These are phyloP conservation scores for Fraxinus americana DNA, from an alignment of 257 asterid species.

Conservation along the genomic window DNA sequence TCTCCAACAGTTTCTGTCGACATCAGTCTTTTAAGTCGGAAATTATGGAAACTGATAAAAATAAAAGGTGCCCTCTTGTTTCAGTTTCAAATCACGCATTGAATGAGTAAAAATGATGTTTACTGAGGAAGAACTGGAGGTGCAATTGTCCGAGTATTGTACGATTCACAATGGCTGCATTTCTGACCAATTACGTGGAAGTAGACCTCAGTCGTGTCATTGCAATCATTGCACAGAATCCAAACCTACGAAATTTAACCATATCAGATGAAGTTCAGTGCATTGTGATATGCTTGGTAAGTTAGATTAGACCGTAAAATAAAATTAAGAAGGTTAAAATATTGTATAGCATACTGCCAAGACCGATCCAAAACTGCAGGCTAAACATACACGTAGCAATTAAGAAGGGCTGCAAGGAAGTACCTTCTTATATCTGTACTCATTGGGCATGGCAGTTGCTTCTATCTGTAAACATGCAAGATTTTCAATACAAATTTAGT, in stretches of 20 bases:
- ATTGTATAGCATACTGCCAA: background rate
- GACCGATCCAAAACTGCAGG: background rate
- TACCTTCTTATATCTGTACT: slow-evolving; percentile 86
- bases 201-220: slow-evolving; percentile 82
- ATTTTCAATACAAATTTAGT: background rate
- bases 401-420: slow-evolving; percentile 11
- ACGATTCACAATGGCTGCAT: slow-evolving; percentile 86
- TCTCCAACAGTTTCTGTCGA: background rate
- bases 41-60: background rate
- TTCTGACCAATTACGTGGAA: slow-evolving; percentile 91
- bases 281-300: background rate
- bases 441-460: slow-evolving; percentile 80
- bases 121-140: slow-evolving; percentile 88
- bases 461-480: slow-evolving; percentile 56
- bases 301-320: background rate
- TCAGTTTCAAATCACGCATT: background rate
- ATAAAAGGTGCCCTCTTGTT: slow-evolving; percentile 14
- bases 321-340: too few species aligned
- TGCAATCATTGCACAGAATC: slow-evolving; percentile 95
- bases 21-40: background rate
- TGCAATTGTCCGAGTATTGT: slow-evolving; percentile 77
- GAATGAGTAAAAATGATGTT: background rate
- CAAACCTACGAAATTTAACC: slow-evolving; percentile 59
- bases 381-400: background rate
- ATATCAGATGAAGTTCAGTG: background rate